These are phyloP conservation scores for Suillus paluster DNA, from an alignment of 768 basidiomycete species.

Conservation along the genomic window DNA sequence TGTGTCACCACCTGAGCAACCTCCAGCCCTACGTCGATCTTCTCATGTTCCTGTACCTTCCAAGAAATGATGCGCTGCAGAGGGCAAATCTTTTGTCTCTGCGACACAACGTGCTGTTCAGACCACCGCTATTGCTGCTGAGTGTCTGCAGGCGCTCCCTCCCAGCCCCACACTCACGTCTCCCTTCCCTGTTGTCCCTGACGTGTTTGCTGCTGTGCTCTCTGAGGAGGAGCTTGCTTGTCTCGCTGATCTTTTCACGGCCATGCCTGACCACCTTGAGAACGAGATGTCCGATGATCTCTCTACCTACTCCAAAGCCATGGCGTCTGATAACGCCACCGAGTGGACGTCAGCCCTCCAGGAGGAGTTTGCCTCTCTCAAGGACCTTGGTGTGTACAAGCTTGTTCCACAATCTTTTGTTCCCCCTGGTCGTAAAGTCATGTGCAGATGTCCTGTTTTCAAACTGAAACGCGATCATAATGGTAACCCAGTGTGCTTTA, in stretches of 20 bases:
- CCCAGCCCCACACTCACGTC: too few species aligned
- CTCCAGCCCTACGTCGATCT: not conserved
- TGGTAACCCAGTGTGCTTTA: constrained; percentile 12
- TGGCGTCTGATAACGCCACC: constrained; percentile 14
- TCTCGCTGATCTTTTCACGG: not conserved
- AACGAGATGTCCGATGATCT: constrained; percentile 22
- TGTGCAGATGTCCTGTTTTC: constrained; percentile 35
- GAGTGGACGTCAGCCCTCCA: constrained; percentile 27
- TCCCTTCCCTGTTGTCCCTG: too few species aligned
- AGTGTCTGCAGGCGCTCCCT: too few species aligned
- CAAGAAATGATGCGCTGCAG: constrained; percentile 12
- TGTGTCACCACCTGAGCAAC: not conserved
- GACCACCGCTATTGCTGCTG: constrained; percentile 10
- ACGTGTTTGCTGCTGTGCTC: too few species aligned
- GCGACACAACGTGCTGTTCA: constrained; percentile 2
- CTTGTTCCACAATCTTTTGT: constrained; percentile 5
- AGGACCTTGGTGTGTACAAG: constrained; percentile 5
- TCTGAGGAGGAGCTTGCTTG: too few species aligned
- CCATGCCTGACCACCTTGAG: not conserved
- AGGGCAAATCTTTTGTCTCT: constrained; percentile 8
- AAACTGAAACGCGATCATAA: constrained; percentile 29
- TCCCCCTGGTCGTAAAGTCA: constrained; percentile 23
- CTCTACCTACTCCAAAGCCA: constrained; percentile 19
- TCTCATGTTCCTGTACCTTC: constrained; percentile 17
- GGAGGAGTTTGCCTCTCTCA: constrained; percentile 4